These are phyloP conservation scores for Sporothrix protearum DNA, from an alignment of 2,329 filamentous ascomycete species.

Conservation along the genomic window DNA sequence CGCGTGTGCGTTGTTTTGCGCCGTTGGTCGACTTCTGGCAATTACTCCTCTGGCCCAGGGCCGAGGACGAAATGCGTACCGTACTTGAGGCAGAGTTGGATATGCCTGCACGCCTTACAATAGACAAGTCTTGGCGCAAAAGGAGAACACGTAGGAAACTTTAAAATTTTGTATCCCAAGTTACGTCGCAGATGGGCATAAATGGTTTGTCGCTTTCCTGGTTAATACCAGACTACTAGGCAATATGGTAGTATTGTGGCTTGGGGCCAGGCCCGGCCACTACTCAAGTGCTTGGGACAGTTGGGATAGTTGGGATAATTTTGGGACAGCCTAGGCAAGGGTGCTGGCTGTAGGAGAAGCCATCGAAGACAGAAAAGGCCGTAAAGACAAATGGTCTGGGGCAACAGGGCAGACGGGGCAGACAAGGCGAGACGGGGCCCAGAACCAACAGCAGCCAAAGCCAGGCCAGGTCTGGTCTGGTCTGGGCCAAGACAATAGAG, in stretches of 20 bases:
- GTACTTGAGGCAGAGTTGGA: background rate
- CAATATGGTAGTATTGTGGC: background rate
- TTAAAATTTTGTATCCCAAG: background rate
- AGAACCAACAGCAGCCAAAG: background rate
- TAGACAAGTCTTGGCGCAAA: background rate
- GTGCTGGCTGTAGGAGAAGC: too few relatives aligned
- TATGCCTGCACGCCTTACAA: background rate
- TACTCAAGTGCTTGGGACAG: background rate
- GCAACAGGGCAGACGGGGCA: background rate
- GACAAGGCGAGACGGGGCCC: background rate
- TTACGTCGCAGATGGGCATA: background rate
- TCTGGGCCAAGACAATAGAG: slow-evolving; percentile 10
- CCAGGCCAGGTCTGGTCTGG: background rate
- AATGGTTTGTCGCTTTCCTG: background rate
- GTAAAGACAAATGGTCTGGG: background rate
- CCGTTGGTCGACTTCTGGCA: background rate
- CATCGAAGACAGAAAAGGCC: background rate
- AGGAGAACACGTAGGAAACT: background rate
- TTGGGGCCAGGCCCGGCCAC: slow-evolving; percentile 12
- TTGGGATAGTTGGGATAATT: background rate
- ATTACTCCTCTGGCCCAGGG: background rate
- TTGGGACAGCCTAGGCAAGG: background rate
- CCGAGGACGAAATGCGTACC: background rate
- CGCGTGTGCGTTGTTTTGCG: background rate
- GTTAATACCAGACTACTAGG: background rate